Evolutionary conservation across 139 green algal genomes (phyloP).

Genomic region (Helicosporidium sp.): DNA sequence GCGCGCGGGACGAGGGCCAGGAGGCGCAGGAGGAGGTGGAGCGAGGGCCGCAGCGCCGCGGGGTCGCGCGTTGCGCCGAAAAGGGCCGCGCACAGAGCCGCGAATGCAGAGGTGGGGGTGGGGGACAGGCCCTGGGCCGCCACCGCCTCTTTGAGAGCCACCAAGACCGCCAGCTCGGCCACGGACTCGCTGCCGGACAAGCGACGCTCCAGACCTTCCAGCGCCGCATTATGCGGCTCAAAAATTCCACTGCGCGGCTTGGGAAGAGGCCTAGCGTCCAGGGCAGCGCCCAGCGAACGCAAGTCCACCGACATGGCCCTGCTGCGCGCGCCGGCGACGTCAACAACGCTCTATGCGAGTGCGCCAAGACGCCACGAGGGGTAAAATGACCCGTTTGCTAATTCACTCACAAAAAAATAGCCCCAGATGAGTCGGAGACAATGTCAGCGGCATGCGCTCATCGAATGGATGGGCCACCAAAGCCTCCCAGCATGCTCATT

Average conservation of each 20-base stretch:
- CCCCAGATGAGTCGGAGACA: no score
- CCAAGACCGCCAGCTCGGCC: constrained; percentile 33
- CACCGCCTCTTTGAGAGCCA: constrained; percentile 49
- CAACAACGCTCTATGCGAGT: no score
- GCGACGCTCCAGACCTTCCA: not conserved
- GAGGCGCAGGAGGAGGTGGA: constrained; percentile 34
- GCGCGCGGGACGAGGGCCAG: constrained; percentile 33
- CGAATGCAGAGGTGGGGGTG: constrained; percentile 56
- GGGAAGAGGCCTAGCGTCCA: not conserved
- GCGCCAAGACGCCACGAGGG: no score
- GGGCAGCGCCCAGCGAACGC: not conserved
- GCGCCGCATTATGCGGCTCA: not conserved
- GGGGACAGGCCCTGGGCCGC: constrained; percentile 28
- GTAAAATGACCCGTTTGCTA: no score
- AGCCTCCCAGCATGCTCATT: no score
- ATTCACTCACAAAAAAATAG: no score
- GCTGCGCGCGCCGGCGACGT: no score
- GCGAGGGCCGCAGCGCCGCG: constrained; percentile 40
- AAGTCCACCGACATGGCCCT: no score
- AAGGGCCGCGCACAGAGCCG: constrained; percentile 31
- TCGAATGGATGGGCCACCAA: no score
- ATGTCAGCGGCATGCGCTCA: no score
- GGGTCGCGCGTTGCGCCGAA: constrained; percentile 21
- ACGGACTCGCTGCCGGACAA: constrained; percentile 6
- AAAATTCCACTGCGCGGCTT: not conserved